These are phyloP conservation scores for Globisporangium nunn DNA, from an alignment of 352 stramenopile species.

Conservation along the genomic window DNA sequence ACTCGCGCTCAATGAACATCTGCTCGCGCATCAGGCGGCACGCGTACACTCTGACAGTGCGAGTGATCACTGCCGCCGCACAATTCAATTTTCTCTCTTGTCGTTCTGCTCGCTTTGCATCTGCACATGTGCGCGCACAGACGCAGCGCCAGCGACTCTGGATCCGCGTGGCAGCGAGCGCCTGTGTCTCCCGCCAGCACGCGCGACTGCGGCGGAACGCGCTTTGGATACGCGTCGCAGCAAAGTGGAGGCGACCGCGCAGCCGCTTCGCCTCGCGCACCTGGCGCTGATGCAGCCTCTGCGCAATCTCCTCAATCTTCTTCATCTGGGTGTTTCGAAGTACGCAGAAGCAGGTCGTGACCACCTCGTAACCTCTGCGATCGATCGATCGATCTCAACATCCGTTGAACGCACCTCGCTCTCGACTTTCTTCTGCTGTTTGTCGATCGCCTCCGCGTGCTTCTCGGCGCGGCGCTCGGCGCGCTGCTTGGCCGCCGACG, in stretches of 20 bases:
- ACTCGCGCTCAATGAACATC: slow-evolving; percentile 20
- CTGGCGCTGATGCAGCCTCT: slow-evolving; percentile 58
- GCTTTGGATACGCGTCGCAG: slow-evolving; percentile 42
- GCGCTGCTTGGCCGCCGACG: slow-evolving; percentile 57
- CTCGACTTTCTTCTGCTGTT: slow-evolving; percentile 77
- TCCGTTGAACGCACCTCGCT: slow-evolving; percentile 29
- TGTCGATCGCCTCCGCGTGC: slow-evolving; percentile 64
- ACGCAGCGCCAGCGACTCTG: slow-evolving; percentile 35
- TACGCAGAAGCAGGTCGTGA: not conserved
- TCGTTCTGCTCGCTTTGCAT: slow-evolving; percentile 13
- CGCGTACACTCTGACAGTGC: slow-evolving; percentile 23
- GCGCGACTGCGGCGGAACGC: slow-evolving; percentile 24
- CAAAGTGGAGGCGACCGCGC: slow-evolving; percentile 39
- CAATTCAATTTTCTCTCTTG: slow-evolving; percentile 12
- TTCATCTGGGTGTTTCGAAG: slow-evolving; percentile 37
- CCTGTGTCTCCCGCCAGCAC: slow-evolving; percentile 12
- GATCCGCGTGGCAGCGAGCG: slow-evolving; percentile 30
- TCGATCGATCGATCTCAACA: no score
- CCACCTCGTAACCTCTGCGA: not conserved
- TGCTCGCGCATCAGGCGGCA: slow-evolving; percentile 20
- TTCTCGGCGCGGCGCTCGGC: slow-evolving; percentile 55
- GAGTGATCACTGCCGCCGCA: slow-evolving; percentile 34
- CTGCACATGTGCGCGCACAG: slow-evolving; percentile 15
- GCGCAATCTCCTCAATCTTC: slow-evolving; percentile 67
- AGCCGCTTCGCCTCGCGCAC: slow-evolving; percentile 59